A percentile compares a stretch with the other conserved stretches of the same genome.
These are phyloP conservation scores for Sugiyamaella pinicola DNA, from an alignment of 1,139 yeast genomes.

Conservation along the genomic window DNA sequence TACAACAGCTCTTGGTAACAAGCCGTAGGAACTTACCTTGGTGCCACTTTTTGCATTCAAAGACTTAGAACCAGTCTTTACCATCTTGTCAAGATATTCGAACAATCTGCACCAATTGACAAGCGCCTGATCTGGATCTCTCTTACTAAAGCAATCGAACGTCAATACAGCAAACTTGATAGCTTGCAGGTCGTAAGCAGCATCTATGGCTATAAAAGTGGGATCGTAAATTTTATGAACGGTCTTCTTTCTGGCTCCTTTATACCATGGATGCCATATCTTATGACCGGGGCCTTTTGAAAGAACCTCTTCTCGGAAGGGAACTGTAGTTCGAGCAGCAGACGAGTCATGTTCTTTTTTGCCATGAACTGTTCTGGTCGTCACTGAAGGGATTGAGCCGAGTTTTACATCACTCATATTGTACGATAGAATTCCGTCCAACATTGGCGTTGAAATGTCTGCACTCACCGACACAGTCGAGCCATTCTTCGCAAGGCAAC, in stretches of 20 bases:
- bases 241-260: conserved; percentile 13
- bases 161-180: not conserved
- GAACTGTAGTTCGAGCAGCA: not conserved
- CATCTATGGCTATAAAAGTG: conserved; percentile 13
- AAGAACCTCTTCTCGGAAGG: not conserved
- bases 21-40: not conserved
- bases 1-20: conserved; percentile 12
- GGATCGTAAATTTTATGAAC: conserved; percentile 11
- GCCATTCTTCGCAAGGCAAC: not conserved
- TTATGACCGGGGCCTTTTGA: not conserved
- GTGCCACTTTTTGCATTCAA: not conserved
- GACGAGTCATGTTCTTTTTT: too few relatives aligned
- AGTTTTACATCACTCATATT: too few relatives aligned
- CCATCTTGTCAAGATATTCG: not conserved
- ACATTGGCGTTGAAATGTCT: not conserved
- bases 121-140: conserved; percentile 5
- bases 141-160: not conserved
- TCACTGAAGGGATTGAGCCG: too few relatives aligned
- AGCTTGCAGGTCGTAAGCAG: conserved; percentile 12
- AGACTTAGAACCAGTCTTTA: not conserved
- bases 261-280: conserved; percentile 25
- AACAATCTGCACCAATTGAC: conserved; percentile 10
- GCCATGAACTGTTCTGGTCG: too few relatives aligned
- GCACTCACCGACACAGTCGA: not conserved
- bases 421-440: conserved; percentile 3